phyloP scores from a whole-genome alignment of 345 rosid genomes.

The Turnera subulata region DNA sequence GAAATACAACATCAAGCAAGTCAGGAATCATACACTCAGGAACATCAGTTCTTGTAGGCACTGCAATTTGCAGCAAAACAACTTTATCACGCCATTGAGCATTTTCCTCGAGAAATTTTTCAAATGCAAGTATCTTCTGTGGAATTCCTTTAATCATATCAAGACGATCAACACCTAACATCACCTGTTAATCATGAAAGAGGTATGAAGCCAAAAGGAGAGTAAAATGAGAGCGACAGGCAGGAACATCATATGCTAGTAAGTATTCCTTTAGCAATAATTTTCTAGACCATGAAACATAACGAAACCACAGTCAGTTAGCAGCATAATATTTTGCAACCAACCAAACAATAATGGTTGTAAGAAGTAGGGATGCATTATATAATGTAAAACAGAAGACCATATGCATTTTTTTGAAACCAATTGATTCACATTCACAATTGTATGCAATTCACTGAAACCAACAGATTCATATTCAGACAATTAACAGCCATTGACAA shows the following conservation, averaged over 20 bases:
- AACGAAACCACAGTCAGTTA: background rate
- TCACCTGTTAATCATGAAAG: conserved; percentile 54
- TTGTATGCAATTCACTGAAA: background rate
- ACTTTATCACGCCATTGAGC: conserved; percentile 93
- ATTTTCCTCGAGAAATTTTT: conserved; percentile 98
- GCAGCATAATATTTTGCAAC: too few relatives aligned
- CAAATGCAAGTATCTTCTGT: conserved; percentile 96
- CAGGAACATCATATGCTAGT: background rate
- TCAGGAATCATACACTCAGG: conserved; percentile 74
- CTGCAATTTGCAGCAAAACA: conserved; percentile 95
- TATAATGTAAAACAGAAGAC: too few relatives aligned
- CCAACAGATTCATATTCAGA: background rate
- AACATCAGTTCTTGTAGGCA: conserved; percentile 99
- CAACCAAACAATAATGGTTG: too few relatives aligned
- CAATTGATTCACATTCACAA: background rate
- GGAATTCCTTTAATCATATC: conserved; percentile 99
- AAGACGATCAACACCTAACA: conserved; percentile 99
- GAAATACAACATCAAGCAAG: conserved; percentile 4
- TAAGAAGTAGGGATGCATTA: background rate
- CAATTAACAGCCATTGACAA: background rate
- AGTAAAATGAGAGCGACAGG: too few relatives aligned
- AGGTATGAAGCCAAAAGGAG: background rate
- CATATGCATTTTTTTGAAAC: background rate
- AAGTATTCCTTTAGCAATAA: background rate
- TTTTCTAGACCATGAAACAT: background rate